A percentile compares a stretch with the other conserved stretches of the same genome.
These are phyloP conservation scores for Pseudomicrostroma phylloplanum DNA, from an alignment of 1,284 basidiomycete genomes.

Conservation along the genomic window DNA sequence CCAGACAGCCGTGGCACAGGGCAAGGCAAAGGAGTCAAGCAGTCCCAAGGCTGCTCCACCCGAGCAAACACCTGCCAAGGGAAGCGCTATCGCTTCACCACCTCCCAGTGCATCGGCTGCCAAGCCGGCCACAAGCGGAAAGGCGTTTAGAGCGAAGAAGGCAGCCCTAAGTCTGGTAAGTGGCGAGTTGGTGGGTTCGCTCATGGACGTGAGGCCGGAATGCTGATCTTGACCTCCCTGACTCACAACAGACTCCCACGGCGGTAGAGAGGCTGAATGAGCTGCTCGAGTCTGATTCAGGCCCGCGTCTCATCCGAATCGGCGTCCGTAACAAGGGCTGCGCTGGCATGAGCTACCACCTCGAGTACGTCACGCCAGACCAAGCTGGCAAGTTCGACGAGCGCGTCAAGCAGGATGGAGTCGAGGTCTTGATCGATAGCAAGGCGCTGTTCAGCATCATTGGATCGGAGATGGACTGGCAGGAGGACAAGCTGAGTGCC, in stretches of 20 bases:
- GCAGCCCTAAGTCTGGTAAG: slow-evolving; percentile 20
- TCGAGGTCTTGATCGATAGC: slow-evolving; percentile 88
- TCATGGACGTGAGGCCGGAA: neutral
- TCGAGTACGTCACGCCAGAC: slow-evolving; percentile 71
- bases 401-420: slow-evolving; percentile 67
- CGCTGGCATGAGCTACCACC: slow-evolving; percentile 91
- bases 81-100: slow-evolving; percentile 14
- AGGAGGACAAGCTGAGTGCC: slow-evolving; percentile 60
- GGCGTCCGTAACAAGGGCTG: slow-evolving; percentile 98
- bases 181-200: neutral
- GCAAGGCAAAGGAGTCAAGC: slow-evolving; percentile 15
- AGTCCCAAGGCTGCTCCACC: slow-evolving; percentile 21
- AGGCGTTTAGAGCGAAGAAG: slow-evolving; percentile 29
- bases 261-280: slow-evolving; percentile 59
- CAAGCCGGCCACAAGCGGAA: slow-evolving; percentile 15
- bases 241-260: slow-evolving; percentile 59
- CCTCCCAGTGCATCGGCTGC: slow-evolving; percentile 23
- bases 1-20: slow-evolving; percentile 11
- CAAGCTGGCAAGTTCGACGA: slow-evolving; percentile 86
- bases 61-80: slow-evolving; percentile 20
- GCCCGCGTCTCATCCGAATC: slow-evolving; percentile 83
- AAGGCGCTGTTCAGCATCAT: slow-evolving; percentile 98
- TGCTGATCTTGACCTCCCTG: slow-evolving; percentile 9
- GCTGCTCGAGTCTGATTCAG: slow-evolving; percentile 67
- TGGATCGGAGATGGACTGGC: slow-evolving; percentile 98